Conservation (phyloP, 2,329 filamentous ascomycete species). For the Cryphonectria parasitica region DNA sequence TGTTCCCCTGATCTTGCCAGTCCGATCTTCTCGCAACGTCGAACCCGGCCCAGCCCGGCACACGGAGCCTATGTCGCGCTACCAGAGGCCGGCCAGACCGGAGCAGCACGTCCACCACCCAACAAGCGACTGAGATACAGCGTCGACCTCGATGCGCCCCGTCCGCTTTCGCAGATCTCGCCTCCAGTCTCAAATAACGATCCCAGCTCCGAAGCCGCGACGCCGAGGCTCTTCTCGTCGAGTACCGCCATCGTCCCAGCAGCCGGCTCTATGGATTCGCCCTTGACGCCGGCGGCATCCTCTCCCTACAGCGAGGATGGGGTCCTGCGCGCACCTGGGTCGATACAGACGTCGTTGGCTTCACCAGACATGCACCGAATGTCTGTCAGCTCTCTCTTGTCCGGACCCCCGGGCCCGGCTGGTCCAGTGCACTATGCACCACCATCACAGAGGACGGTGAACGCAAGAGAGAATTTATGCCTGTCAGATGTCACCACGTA, state of each 20-base stretch:
- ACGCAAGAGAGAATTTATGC: conserved; percentile 25
- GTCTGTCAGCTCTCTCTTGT: conserved; percentile 68
- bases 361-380: conserved; percentile 47
- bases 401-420: conserved; percentile 48
- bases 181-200: conserved; percentile 19
- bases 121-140: conserved; percentile 28
- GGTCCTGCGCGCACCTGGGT: conserved; percentile 29
- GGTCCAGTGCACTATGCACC: conserved; percentile 28
- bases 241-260: conserved; percentile 11
- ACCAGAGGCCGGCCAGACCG: conserved; percentile 6
- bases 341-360: conserved; percentile 26
- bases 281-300: conserved; percentile 46
- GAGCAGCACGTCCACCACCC: conserved; percentile 20
- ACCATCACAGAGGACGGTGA: conserved; percentile 28
- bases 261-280: conserved; percentile 37
- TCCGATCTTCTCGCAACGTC: conserved; percentile 16
- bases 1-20: conserved; percentile 20
- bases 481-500: conserved; percentile 46
- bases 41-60: neutral
- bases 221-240: conserved; percentile 35
- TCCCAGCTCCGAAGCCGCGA: conserved; percentile 15
- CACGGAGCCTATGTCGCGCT: conserved; percentile 1
- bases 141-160: conserved; percentile 25
- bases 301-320: conserved; percentile 42
- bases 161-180: conserved; percentile 10